A percentile compares a stretch with the other conserved stretches of the same genome.
phyloP scores from a whole-genome alignment of 148 eudicot genomes.

The Camellia sinensis region DNA sequence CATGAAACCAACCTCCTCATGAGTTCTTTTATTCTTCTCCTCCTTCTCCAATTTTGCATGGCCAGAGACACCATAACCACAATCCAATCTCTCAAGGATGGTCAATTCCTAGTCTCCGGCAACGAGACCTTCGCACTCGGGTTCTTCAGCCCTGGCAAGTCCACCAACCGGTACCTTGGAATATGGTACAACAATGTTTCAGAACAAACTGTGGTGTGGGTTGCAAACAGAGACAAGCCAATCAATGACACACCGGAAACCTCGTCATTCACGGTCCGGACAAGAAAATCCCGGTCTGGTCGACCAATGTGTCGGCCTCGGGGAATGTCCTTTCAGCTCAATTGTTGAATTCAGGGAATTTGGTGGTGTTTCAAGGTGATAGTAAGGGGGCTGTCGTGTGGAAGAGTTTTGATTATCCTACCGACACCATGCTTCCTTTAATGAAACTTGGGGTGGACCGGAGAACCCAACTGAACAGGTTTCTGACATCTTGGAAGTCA shows the following conservation, averaged over 20 bases:
- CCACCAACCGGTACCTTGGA: slow-evolving; percentile 37
- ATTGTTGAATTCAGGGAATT: slow-evolving; percentile 41
- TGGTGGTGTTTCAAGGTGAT: slow-evolving; percentile 24
- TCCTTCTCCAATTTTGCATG: slow-evolving; percentile 2
- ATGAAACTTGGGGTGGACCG: slow-evolving; percentile 22
- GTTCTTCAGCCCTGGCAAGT: slow-evolving; percentile 39
- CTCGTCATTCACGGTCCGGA: slow-evolving; percentile 21
- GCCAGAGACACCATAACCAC: slow-evolving; percentile 28
- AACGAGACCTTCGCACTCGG: slow-evolving; percentile 36
- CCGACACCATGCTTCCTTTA: slow-evolving; percentile 27
- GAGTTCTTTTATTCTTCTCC: not conserved
- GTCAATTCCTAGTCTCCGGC: slow-evolving; percentile 30
- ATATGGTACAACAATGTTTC: slow-evolving; percentile 43
- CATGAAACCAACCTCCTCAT: not conserved
- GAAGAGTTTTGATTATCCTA: slow-evolving; percentile 23
- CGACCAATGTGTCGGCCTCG: slow-evolving; percentile 21
- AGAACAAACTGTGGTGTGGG: slow-evolving; percentile 36
- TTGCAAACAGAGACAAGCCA: slow-evolving; percentile 44
- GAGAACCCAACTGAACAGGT: slow-evolving; percentile 19
- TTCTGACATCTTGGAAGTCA: slow-evolving; percentile 48
- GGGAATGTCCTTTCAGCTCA: slow-evolving; percentile 15
- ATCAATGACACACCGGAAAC: slow-evolving; percentile 32
- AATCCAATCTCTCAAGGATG: slow-evolving; percentile 27
- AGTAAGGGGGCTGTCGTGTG: not conserved
- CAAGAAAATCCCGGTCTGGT: slow-evolving; percentile 27